A percentile compares a stretch with the other conserved stretches of the same genome.
These are phyloP conservation scores for Tephrocybe sp. DNA, from an alignment of 768 basidiomycete species.

Conservation along the genomic window DNA sequence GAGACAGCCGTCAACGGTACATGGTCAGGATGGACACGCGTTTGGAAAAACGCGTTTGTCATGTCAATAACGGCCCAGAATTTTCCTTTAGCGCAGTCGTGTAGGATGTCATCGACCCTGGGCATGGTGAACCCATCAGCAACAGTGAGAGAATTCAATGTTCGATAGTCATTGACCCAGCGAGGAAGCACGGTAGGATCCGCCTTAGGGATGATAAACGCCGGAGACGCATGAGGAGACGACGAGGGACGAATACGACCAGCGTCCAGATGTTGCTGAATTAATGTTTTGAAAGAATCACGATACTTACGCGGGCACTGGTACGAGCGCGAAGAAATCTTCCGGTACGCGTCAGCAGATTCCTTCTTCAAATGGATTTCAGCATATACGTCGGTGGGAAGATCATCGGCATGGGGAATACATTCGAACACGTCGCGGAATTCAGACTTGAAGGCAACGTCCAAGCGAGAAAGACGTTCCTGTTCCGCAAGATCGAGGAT, in stretches of 20 bases:
- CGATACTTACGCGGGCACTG: constrained; percentile 28
- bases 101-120: constrained; percentile 26
- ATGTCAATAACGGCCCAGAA: constrained; percentile 37
- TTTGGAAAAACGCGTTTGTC: constrained; percentile 42
- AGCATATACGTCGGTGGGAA: not conserved
- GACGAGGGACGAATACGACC: constrained; percentile 26
- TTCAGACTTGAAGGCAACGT: not conserved
- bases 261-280: constrained; percentile 29
- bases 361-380: not conserved
- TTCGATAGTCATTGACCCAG: constrained; percentile 28
- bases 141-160: constrained; percentile 22
- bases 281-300: constrained; percentile 26
- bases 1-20: constrained; percentile 30
- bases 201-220: constrained; percentile 26
- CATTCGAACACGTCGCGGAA: not conserved
- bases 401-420: not conserved
- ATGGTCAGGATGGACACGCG: constrained; percentile 24
- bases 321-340: constrained; percentile 17
- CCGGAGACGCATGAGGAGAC: constrained; percentile 25
- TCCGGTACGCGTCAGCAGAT: not conserved
- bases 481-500: not conserved
- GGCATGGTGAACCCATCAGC: constrained; percentile 23
- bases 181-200: constrained; percentile 21
- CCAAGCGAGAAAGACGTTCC: not conserved
- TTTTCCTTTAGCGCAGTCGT: constrained; percentile 33